These are phyloP conservation scores for Phytopythium vexans DNA, from an alignment of 352 stramenopile genomes.

Conservation along the genomic window DNA sequence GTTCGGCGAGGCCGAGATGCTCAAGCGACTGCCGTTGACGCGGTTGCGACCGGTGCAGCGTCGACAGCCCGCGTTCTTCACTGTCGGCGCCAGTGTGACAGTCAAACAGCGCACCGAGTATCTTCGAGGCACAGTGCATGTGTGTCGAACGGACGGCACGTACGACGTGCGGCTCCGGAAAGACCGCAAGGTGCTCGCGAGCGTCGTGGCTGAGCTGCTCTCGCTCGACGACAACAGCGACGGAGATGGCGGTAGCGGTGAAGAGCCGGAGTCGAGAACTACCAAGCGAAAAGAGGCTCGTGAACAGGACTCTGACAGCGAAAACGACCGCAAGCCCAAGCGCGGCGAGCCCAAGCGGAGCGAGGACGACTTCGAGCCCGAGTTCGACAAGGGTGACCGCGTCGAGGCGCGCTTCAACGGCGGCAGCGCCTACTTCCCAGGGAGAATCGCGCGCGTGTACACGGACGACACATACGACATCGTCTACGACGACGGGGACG, in stretches of 20 bases:
- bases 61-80: constrained; percentile 29
- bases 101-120: constrained; percentile 58
- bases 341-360: constrained; percentile 6
- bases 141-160: constrained; percentile 40
- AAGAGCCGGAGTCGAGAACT: neutral
- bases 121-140: constrained; percentile 33
- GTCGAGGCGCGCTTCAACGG: constrained; percentile 68
- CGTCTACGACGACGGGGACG: constrained; percentile 70
- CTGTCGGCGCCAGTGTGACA: constrained; percentile 35
- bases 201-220: constrained; percentile 39
- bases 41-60: constrained; percentile 15
- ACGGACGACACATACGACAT: constrained; percentile 60
- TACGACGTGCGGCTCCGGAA: constrained; percentile 48
- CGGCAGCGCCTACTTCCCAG: constrained; percentile 39
- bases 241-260: constrained; percentile 13
- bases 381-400: constrained; percentile 52
- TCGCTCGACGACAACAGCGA: constrained; percentile 38
- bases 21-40: constrained; percentile 29
- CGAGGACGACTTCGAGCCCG: constrained; percentile 34
- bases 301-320: constrained; percentile 10
- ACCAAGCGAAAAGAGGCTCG: neutral
- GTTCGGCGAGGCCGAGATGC: constrained; percentile 33
- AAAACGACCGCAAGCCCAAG: constrained; percentile 8
- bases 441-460: constrained; percentile 46
- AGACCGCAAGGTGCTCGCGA: constrained; percentile 22